Evolutionary conservation across 2,329 filamentous ascomycete species (phyloP).

Genomic region (Xylariaceae sp.): DNA sequence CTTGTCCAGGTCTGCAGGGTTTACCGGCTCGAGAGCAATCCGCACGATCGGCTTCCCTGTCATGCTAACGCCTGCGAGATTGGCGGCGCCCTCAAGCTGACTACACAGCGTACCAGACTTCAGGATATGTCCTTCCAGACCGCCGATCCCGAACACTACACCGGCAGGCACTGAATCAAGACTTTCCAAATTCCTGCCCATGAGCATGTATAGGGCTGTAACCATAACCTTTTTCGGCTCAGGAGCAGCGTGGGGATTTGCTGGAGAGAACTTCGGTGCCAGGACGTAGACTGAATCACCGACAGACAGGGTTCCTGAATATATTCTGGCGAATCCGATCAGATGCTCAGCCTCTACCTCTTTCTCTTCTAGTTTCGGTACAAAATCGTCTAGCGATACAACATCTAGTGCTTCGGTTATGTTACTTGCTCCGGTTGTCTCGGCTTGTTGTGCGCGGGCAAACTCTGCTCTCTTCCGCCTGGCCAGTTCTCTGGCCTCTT

Average conservation of each 20-base stretch:
- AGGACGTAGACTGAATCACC: conserved; percentile 90
- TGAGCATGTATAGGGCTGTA: conserved; percentile 86
- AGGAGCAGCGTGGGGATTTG: conserved; percentile 65
- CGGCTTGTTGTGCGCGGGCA: conserved; percentile 68
- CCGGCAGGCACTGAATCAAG: conserved; percentile 84
- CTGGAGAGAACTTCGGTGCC: conserved; percentile 87
- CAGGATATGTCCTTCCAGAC: conserved; percentile 86
- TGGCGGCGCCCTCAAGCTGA: conserved; percentile 78
- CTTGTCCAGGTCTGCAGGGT: conserved; percentile 86
- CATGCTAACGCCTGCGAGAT: conserved; percentile 79
- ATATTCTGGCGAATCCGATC: conserved; percentile 90
- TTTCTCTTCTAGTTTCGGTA: conserved; percentile 48
- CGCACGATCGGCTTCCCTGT: conserved; percentile 87
- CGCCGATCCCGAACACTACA: conserved; percentile 91
- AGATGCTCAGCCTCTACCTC: conserved; percentile 76
- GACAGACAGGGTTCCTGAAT: conserved; percentile 83
- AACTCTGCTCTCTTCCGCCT: conserved; percentile 87
- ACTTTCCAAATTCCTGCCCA: conserved; percentile 84
- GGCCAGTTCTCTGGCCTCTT: conserved; percentile 85
- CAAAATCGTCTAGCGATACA: conserved; percentile 54
- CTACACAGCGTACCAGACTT: conserved; percentile 95
- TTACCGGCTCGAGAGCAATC: conserved; percentile 89
- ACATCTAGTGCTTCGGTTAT: conserved; percentile 59
- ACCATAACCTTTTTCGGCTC: conserved; percentile 79
- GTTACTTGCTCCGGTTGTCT: conserved; percentile 47